phyloP scores from a whole-genome alignment of 164 flowering plant genomes.

The Santalum album region DNA sequence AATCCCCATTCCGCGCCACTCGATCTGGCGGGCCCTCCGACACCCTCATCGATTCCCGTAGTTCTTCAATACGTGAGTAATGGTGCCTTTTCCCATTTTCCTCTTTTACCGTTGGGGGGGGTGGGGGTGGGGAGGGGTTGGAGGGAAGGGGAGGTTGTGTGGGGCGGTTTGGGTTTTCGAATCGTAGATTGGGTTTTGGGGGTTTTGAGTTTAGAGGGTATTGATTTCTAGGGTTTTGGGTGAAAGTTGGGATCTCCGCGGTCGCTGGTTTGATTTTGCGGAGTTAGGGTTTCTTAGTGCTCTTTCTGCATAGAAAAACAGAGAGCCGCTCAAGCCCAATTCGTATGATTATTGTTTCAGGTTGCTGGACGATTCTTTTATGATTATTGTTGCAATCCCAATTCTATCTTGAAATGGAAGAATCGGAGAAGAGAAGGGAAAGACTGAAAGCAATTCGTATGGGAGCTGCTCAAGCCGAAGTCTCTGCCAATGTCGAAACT shows the following conservation, averaged over 20 bases:
- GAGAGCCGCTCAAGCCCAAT: too few species aligned
- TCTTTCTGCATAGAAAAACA: too few species aligned
- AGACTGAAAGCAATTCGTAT: constrained; percentile 68
- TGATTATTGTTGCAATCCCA: too few species aligned
- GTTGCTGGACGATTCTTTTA: too few species aligned
- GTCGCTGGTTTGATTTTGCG: background rate
- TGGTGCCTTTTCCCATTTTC: background rate
- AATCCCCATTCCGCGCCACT: background rate
- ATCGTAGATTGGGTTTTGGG: background rate
- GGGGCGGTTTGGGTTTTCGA: background rate
- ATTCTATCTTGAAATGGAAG: constrained; percentile 39
- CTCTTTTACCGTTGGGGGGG: too few species aligned
- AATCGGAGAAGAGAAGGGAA: constrained; percentile 69
- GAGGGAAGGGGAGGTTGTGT: too few species aligned
- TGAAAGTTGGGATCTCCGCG: background rate
- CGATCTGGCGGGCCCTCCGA: background rate
- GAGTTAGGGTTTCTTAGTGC: background rate
- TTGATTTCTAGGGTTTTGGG: constrained; percentile 4
- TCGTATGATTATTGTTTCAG: too few species aligned
- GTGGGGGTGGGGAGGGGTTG: too few species aligned
- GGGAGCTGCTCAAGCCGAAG: constrained; percentile 44
- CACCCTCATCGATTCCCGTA: background rate
- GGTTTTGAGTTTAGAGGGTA: background rate
- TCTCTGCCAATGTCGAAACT: constrained; percentile 6
- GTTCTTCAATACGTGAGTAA: constrained; percentile 1